Conservation (phyloP, 2,329 filamentous ascomycete species). For the Cercospora sesami region DNA sequence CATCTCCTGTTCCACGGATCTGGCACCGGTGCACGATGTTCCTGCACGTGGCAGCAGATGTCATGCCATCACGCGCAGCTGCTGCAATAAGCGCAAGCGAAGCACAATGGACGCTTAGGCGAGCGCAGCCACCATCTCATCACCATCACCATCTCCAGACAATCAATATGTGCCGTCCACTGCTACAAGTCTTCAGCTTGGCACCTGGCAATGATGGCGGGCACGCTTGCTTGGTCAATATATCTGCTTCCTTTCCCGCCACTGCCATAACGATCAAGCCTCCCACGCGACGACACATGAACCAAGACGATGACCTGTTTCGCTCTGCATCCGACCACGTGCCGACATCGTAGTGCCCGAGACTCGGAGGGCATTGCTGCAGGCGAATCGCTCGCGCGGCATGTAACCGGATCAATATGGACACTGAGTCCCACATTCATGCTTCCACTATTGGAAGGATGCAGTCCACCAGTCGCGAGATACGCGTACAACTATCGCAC, state of each 20-base stretch:
- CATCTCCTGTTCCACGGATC: not conserved
- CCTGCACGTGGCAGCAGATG: not conserved
- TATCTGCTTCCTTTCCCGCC: too few species aligned
- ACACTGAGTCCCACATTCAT: not conserved
- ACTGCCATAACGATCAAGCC: too few species aligned
- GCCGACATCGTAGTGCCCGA: not conserved
- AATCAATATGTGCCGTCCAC: not conserved
- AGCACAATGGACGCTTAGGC: not conserved
- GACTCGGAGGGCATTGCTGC: not conserved
- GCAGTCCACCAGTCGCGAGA: constrained; percentile 1
- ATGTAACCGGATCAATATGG: not conserved
- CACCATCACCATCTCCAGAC: too few species aligned
- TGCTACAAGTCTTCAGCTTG: not conserved
- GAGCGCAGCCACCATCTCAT: not conserved
- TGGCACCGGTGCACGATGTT: not conserved
- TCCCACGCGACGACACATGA: too few species aligned
- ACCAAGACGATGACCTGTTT: not conserved
- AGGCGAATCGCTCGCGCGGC: not conserved
- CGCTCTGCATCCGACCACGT: not conserved
- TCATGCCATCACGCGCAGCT: not conserved
- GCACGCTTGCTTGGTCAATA: too few species aligned
- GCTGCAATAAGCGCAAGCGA: not conserved
- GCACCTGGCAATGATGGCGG: not conserved
- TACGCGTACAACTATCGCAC: not conserved
- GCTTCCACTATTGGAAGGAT: not conserved